Base-by-base conservation (phyloP, 1,139 yeast genomes). In the Pichia sp. region DNA sequence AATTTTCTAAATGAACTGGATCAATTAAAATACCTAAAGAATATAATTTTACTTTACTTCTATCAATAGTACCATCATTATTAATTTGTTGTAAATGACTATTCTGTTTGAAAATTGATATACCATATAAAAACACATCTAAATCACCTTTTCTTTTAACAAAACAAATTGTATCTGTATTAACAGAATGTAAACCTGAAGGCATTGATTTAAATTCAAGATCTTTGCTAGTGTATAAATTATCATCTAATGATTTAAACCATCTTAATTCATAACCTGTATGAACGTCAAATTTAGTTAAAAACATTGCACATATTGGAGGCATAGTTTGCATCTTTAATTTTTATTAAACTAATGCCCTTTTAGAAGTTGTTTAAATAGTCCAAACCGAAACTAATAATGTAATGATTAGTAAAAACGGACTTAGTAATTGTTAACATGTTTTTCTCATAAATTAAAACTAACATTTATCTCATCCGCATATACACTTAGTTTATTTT, bases 141-240 rank as follows among this genome's bases (percentile, higher is more conserved):
- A 40, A 23, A 16, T 50, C 51, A 9, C 53, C 56, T 42, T 61
- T 57, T 43, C 62, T 63, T 3, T 63, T 71, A 5, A 69, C 70
- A 60, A 80, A 79, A 41, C 74, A 70, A 3, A 79, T 66, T 1
- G 74, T 72, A 53, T 86, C 90, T 35, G 68, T 61, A 11, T 63
- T 61, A 26, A 69, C 70, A 35, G 80, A 76, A 59, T 87, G 96
- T n/a, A 87, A 70, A 1, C 96, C 96, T 0, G 94, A 82, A 1
- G 96, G 96, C 44, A 89, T 66, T 11, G 81, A 72, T 54, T 83
- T 82, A 63, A 75, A 87, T 61, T 89, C 96, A 22, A 87, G 56
- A n/a, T 69, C 69, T 28, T 64, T 57, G 25, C 67, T 46, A 3
- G 60, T 53, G 26, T 67, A 62, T 8, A 50, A 25, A 2, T 41